These are phyloP conservation scores for Hypoxylon sp. DNA, from an alignment of 2,329 filamentous ascomycete species.

Conservation along the genomic window DNA sequence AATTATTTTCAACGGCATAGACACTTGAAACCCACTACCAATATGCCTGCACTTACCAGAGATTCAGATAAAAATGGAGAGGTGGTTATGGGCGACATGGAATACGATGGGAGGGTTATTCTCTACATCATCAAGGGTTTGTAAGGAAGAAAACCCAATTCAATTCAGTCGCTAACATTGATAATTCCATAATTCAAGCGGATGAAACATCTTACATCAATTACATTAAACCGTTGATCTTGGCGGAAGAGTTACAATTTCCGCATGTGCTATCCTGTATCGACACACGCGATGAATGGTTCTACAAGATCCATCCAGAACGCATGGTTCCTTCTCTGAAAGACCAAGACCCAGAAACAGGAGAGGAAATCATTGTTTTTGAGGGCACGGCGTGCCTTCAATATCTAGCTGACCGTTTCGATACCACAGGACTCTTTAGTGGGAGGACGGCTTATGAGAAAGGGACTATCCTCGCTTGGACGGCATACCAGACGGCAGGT, in stretches of 20 bases:
- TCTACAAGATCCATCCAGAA: conserved; percentile 55
- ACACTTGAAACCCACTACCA: background rate
- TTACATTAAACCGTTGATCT: conserved; percentile 59
- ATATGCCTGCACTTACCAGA: too few relatives aligned
- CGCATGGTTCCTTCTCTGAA: conserved; percentile 56
- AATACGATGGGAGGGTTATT: conserved; percentile 6
- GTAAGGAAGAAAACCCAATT: conserved; percentile 28
- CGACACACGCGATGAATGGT: conserved; percentile 56
- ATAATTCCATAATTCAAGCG: conserved; percentile 39
- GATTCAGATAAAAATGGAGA: background rate
- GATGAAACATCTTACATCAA: conserved; percentile 58
- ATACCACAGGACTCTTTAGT: conserved; percentile 56
- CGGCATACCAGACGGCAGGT: conserved; percentile 57
- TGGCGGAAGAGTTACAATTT: conserved; percentile 55
- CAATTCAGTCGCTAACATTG: background rate
- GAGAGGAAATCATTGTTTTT: conserved; percentile 54
- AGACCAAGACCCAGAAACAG: conserved; percentile 52
- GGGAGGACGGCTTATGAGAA: conserved; percentile 53
- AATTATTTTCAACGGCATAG: too few relatives aligned
- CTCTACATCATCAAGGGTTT: conserved; percentile 40
- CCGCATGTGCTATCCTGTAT: conserved; percentile 55
- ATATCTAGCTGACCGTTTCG: conserved; percentile 53
- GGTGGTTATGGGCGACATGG: background rate
- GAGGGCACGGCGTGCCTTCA: conserved; percentile 58
- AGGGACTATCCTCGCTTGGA: conserved; percentile 54